These are phyloP conservation scores for Nothophytophthora sp. DNA, from an alignment of 352 stramenopile genomes.

Conservation along the genomic window DNA sequence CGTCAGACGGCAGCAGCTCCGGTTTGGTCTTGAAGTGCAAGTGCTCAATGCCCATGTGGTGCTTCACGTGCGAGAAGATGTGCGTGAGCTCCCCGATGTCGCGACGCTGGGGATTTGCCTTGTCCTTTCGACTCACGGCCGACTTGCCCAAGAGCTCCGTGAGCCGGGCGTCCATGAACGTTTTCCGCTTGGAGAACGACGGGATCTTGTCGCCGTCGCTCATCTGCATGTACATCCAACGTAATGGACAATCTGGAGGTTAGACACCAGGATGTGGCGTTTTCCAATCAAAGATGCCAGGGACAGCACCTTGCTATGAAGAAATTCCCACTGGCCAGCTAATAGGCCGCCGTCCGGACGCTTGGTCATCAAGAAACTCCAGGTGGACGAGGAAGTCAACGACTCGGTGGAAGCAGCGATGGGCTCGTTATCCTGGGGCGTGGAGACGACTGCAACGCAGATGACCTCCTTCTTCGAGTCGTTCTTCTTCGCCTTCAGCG, in stretches of 20 bases:
- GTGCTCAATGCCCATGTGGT: conserved; percentile 90
- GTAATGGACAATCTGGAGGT: not conserved
- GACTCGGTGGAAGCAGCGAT: not conserved
- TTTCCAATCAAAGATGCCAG: not conserved
- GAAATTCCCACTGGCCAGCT: conserved; percentile 89
- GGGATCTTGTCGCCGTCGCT: conserved; percentile 65
- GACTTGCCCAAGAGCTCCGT: conserved; percentile 31
- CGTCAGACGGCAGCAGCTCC: conserved; percentile 6
- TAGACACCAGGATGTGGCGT: not conserved
- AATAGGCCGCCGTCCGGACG: conserved; percentile 73
- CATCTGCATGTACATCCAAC: conserved; percentile 37
- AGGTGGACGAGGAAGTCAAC: conserved; percentile 24
- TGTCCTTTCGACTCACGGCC: conserved; percentile 14
- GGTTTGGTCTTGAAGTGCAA: conserved; percentile 54
- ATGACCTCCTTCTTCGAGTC: conserved; percentile 76
- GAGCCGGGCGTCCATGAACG: conserved; percentile 49
- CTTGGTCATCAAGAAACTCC: conserved; percentile 81
- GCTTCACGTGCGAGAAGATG: conserved; percentile 92
- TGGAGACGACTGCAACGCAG: conserved; percentile 70
- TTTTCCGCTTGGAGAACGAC: conserved; percentile 59
- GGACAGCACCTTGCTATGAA: conserved; percentile 60
- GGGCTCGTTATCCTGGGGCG: conserved; percentile 2
- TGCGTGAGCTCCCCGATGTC: conserved; percentile 80
- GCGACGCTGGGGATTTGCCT: conserved; percentile 31
- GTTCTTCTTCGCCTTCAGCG: conserved; percentile 84